These are phyloP conservation scores for Trypanosomatidae sp. DNA, from an alignment of 208 protist genomes.

Conservation along the genomic window DNA sequence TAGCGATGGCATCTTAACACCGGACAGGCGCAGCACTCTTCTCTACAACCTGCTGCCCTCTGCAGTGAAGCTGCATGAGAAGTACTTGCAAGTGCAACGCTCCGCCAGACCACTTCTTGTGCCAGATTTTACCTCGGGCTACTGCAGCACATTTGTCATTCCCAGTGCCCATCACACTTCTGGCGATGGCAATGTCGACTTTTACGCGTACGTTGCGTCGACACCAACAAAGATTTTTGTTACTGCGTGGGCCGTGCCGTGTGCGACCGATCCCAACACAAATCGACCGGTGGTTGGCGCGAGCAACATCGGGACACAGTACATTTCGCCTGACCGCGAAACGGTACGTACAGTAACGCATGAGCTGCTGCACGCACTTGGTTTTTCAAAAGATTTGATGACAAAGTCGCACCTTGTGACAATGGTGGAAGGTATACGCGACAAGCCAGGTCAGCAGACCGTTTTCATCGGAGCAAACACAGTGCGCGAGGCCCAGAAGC, in stretches of 20 bases:
- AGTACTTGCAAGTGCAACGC: constrained; percentile 27
- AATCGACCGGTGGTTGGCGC: constrained; percentile 20
- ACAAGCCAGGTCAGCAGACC: constrained; percentile 9
- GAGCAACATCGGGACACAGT: constrained; percentile 25
- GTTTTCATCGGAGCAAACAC: constrained; percentile 20
- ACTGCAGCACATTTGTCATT: constrained; percentile 32
- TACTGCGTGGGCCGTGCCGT: constrained; percentile 32
- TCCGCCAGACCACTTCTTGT: not conserved
- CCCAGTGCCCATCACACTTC: constrained; percentile 14
- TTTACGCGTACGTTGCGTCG: constrained; percentile 50
- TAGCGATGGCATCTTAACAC: constrained; percentile 15
- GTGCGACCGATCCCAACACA: constrained; percentile 7
- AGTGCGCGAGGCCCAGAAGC: constrained; percentile 12
- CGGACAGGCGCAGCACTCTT: constrained; percentile 10
- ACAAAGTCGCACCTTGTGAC: not conserved
- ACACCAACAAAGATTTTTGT: constrained; percentile 4
- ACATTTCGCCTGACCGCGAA: constrained; percentile 5
- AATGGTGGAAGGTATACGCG: constrained; percentile 10
- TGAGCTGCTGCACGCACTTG: constrained; percentile 83
- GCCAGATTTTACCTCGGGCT: not conserved
- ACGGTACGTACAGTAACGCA: constrained; percentile 27
- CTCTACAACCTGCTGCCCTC: constrained; percentile 11
- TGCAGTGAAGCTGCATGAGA: constrained; percentile 27
- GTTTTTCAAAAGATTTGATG: constrained; percentile 23
- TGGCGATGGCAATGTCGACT: constrained; percentile 29